Percentiles rank a stretch among this genome's conserved stretches.
Conservation (phyloP, 1,139 yeast species). For the Arxiozyma bovina region DNA sequence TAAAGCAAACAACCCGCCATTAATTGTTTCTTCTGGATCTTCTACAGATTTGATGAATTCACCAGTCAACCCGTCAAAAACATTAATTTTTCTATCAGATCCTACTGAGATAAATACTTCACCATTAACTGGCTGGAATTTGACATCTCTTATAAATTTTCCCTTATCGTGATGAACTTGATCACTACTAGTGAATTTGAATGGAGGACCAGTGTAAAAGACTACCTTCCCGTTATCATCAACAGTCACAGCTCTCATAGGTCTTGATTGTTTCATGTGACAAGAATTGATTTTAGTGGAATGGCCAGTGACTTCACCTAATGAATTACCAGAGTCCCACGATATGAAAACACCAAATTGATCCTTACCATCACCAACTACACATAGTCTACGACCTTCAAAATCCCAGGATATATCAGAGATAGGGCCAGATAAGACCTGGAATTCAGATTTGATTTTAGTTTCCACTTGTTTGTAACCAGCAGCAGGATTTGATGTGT, state of each 20-base stretch:
- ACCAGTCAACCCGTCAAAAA: conserved; percentile 86
- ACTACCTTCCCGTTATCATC: conserved; percentile 82
- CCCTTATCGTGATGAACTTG: conserved; percentile 56
- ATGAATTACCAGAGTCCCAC: conserved; percentile 88
- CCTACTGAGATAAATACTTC: conserved; percentile 72
- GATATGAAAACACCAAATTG: conserved; percentile 88
- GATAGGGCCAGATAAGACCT: conserved; percentile 72
- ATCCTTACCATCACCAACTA: conserved; percentile 93
- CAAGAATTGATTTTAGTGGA: conserved; percentile 79
- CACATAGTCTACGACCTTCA: conserved; percentile 75
- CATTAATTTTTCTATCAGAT: conserved; percentile 65
- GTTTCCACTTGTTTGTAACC: conserved; percentile 35
- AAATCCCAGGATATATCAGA: conserved; percentile 89
- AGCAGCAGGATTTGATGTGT: not conserved
- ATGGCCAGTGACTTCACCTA: conserved; percentile 94
- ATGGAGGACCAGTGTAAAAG: conserved; percentile 88
- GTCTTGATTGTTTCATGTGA: conserved; percentile 78
- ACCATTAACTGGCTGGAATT: conserved; percentile 71
- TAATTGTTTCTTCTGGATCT: conserved; percentile 42
- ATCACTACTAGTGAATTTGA: conserved; percentile 67
- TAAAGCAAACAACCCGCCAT: conserved; percentile 71
- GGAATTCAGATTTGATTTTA: conserved; percentile 70
- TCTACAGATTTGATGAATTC: conserved; percentile 49
- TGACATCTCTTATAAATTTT: conserved; percentile 72
- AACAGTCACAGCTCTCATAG: conserved; percentile 89